These are phyloP conservation scores for Theobroma cacao DNA, from an alignment of 345 rosid genomes.

Conservation along the genomic window DNA sequence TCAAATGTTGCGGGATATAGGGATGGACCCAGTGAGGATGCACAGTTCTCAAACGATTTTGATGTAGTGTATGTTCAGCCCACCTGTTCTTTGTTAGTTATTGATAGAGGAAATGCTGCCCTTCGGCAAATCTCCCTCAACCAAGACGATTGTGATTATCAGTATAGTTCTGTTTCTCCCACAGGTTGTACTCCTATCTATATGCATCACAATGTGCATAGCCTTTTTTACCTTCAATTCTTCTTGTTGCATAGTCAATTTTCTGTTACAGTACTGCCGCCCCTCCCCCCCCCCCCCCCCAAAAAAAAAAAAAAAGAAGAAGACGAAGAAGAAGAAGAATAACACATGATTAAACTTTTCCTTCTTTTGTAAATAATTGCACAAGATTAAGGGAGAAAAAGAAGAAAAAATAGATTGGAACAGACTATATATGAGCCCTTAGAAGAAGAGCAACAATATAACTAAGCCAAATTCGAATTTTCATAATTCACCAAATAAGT, in stretches of 20 bases:
- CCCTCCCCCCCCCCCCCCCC: too few species aligned
- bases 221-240: not conserved
- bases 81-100: slow-evolving; percentile 84
- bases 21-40: slow-evolving; percentile 99
- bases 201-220: not conserved
- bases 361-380: too few species aligned
- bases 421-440: too few species aligned
- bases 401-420: too few species aligned
- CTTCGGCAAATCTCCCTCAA: slow-evolving; percentile 88
- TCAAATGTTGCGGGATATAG: slow-evolving; percentile 81
- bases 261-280: too few species aligned
- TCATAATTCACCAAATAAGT: too few species aligned
- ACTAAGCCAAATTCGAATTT: too few species aligned
- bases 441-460: too few species aligned
- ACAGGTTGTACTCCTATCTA: slow-evolving; percentile 47
- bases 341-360: too few species aligned
- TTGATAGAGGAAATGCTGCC: slow-evolving; percentile 92
- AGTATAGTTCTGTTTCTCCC: slow-evolving; percentile 58
- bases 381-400: too few species aligned
- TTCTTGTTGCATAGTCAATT: not conserved
- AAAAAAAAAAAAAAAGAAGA: too few species aligned
- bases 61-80: slow-evolving; percentile 83
- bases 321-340: too few species aligned
- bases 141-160: slow-evolving; percentile 87
- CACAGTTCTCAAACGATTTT: slow-evolving; percentile 91